Evolutionary conservation across 371 early-diverging fungal species (phyloP).

Genomic region (Mucor irregularis): DNA sequence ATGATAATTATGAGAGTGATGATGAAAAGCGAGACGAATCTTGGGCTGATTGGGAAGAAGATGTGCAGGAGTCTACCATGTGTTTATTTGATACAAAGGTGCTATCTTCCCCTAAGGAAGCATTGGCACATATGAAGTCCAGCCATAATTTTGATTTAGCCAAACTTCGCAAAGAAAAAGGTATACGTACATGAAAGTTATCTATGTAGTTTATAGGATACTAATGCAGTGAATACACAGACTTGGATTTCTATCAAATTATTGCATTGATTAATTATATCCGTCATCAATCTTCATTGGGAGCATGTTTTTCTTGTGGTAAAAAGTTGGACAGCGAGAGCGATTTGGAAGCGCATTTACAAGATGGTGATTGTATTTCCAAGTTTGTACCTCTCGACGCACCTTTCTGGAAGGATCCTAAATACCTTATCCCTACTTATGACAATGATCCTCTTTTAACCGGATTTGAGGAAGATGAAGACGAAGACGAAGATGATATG

Average conservation of each 20-base stretch:
- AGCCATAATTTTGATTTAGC: slow-evolving; percentile 79
- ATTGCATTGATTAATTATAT: slow-evolving; percentile 89
- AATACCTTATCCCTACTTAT: slow-evolving; percentile 76
- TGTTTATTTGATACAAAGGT: slow-evolving; percentile 79
- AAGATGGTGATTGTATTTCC: slow-evolving; percentile 47
- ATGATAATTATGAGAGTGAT: slow-evolving; percentile 78
- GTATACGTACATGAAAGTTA: slow-evolving; percentile 15
- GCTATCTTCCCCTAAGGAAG: slow-evolving; percentile 61
- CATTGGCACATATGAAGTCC: slow-evolving; percentile 72
- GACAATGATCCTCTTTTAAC: slow-evolving; percentile 89
- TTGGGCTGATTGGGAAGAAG: slow-evolving; percentile 88
- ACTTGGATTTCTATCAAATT: slow-evolving; percentile 82
- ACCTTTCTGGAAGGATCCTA: slow-evolving; percentile 77
- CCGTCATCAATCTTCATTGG: slow-evolving; percentile 68
- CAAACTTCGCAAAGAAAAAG: slow-evolving; percentile 50
- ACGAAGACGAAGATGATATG: slow-evolving; percentile 33
- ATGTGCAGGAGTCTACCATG: slow-evolving; percentile 64
- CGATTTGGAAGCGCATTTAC: slow-evolving; percentile 56
- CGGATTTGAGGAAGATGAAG: slow-evolving; percentile 67
- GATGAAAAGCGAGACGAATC: slow-evolving; percentile 69
- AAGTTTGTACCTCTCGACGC: slow-evolving; percentile 52
- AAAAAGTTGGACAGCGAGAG: slow-evolving; percentile 47
- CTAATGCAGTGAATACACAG: too few species aligned
- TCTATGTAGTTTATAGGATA: not conserved
- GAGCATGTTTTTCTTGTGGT: slow-evolving; percentile 74